Conservation (phyloP, 139 green algal species). For the Monoraphidium neglectum region DNA sequence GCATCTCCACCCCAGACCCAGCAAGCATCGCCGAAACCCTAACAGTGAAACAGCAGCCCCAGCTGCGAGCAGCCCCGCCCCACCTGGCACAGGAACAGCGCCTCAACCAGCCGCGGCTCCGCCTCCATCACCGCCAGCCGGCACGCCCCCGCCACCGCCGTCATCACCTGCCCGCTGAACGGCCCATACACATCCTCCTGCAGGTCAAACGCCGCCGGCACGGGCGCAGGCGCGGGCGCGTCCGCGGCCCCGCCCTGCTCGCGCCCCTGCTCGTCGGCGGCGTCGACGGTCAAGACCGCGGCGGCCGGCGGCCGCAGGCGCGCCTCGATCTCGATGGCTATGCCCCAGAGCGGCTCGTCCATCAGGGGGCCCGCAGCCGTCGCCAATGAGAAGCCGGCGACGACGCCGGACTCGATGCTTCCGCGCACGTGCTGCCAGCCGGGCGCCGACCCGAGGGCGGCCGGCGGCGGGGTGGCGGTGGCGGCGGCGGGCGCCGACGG, state of each 20-base stretch:
- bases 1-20: no score
- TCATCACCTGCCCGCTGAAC: conserved; percentile 85
- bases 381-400: conserved; percentile 92
- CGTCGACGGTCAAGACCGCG: not conserved
- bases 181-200: conserved; percentile 87
- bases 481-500: not conserved
- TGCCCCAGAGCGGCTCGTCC: conserved; percentile 95
- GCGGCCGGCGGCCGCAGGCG: conserved; percentile 18
- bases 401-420: conserved; percentile 73
- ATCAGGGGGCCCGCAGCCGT: conserved; percentile 88
- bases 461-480: conserved; percentile 4
- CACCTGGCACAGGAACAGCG: conserved; percentile 92
- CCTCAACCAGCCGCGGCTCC: conserved; percentile 89
- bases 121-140: conserved; percentile 80
- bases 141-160: conserved; percentile 67
- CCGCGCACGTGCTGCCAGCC: conserved; percentile 38
- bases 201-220: conserved; percentile 21
- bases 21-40: no score
- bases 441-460: not conserved
- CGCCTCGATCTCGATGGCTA: conserved; percentile 81
- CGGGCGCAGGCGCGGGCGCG: not conserved
- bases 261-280: not conserved
- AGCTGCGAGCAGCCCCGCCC: no score
- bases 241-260: not conserved
- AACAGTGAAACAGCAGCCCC: no score